Percentiles rank a stretch among this genome's conserved stretches.
These are phyloP conservation scores for Chlorella sp. DNA, from an alignment of 139 green algal species.

Conservation along the genomic window DNA sequence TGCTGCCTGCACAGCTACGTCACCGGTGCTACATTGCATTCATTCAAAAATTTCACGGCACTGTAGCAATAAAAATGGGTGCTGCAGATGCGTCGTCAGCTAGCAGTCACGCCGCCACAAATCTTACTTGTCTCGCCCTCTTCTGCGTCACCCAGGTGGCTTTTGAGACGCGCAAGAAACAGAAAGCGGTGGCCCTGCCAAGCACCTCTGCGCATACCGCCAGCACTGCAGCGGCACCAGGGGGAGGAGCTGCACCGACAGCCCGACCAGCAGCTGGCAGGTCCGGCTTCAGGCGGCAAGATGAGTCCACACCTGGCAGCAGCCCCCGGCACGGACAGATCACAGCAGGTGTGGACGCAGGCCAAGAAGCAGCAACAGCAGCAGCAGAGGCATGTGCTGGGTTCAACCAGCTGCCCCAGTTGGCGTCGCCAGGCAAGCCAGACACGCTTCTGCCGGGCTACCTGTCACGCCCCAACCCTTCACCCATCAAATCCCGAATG, in stretches of 20 bases:
- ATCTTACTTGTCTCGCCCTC: background rate
- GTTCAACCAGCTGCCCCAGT: too few relatives aligned
- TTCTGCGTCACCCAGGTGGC: background rate
- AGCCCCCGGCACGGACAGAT: background rate
- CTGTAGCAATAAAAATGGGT: background rate
- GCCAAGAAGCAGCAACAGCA: background rate
- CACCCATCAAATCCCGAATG: constrained; percentile 49
- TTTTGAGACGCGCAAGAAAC: constrained; percentile 13
- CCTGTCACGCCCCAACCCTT: constrained; percentile 61
- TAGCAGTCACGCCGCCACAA: too few relatives aligned
- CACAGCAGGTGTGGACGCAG: too few relatives aligned
- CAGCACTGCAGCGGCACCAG: background rate
- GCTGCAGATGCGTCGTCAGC: background rate
- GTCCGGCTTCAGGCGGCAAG: background rate
- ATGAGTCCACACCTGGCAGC: too few relatives aligned
- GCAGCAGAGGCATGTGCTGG: background rate
- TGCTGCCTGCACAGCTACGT: background rate
- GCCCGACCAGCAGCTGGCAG: background rate
- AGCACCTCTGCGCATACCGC: background rate
- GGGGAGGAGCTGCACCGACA: background rate
- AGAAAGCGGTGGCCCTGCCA: background rate
- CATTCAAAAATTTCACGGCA: background rate
- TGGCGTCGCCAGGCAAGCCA: constrained; percentile 8
- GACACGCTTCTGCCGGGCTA: constrained; percentile 72
- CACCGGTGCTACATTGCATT: background rate